phyloP scores from a whole-genome alignment of 2,329 filamentous ascomycete species.

The Arthrobotrys sphaeroides region DNA sequence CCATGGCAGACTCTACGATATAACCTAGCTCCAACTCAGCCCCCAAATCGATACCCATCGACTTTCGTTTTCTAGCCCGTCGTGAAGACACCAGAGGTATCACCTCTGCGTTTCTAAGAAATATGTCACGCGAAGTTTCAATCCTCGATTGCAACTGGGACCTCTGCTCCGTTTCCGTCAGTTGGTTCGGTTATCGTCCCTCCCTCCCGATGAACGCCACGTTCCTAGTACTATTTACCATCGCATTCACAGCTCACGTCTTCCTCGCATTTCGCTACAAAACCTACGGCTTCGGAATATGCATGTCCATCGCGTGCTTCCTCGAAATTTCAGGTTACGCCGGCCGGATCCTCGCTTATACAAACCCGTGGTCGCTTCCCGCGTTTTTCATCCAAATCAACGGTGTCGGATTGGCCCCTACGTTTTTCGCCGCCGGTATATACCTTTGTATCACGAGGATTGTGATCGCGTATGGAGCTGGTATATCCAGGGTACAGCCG shows the following conservation, averaged over 20 bases:
- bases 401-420: conserved; percentile 72
- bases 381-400: conserved; percentile 69
- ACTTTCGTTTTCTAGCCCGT: no score
- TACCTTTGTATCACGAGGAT: conserved; percentile 68
- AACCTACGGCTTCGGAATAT: conserved; percentile 55
- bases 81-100: no score
- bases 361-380: conserved; percentile 65
- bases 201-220: conserved; percentile 66
- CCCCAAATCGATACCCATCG: no score
- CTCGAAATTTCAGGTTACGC: conserved; percentile 67
- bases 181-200: conserved; percentile 68
- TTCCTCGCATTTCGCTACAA: conserved; percentile 29
- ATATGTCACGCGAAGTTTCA: not conserved
- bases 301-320: conserved; percentile 57
- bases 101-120: no score
- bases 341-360: conserved; percentile 68
- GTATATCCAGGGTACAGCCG: conserved; percentile 64
- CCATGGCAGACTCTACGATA: no score
- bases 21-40: no score
- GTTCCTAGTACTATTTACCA: conserved; percentile 66
- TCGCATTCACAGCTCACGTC: conserved; percentile 59
- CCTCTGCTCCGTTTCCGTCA: conserved; percentile 60
- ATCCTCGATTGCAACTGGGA: conserved; percentile 60
- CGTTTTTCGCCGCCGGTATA: conserved; percentile 72
- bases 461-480: conserved; percentile 66